A percentile compares a stretch with the other conserved stretches of the same genome.
Conservation (phyloP, 805 yeast species). For the Wickerhamiella spandovensis region DNA sequence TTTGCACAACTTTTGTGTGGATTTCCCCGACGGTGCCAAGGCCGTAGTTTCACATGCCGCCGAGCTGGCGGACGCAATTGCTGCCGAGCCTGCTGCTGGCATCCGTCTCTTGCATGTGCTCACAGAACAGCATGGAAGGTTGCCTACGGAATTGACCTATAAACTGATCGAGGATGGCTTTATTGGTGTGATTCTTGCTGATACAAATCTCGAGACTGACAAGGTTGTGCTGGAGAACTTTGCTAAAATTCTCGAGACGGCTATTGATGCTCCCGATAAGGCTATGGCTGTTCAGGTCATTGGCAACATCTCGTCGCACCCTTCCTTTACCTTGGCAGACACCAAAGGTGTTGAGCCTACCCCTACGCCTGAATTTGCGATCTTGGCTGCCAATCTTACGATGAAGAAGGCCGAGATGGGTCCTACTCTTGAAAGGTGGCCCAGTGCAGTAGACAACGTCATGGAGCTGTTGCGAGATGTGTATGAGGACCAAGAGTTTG, state of each 20-base stretch:
- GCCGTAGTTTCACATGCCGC: neutral
- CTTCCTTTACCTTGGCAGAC: neutral
- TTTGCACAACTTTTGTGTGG: slow-evolving; percentile 9
- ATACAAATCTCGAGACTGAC: slow-evolving; percentile 6
- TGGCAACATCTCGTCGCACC: slow-evolving; percentile 8
- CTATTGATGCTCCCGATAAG: neutral
- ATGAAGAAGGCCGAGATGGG: slow-evolving; percentile 4
- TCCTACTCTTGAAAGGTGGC: slow-evolving; percentile 8
- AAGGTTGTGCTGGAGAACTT: slow-evolving; percentile 5
- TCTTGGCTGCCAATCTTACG: slow-evolving; percentile 9
- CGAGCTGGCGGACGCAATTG: neutral
- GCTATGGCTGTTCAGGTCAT: slow-evolving; percentile 1
- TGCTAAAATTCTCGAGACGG: slow-evolving; percentile 1
- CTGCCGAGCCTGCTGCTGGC: neutral
- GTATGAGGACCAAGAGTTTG: slow-evolving; percentile 6
- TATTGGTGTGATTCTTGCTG: slow-evolving; percentile 8
- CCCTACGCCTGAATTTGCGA: neutral
- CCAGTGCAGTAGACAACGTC: slow-evolving; percentile 6
- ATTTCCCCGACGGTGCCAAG: slow-evolving; percentile 1
- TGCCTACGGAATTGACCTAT: neutral
- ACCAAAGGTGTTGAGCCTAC: neutral
- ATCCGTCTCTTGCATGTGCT: neutral
- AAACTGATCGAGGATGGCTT: slow-evolving; percentile 7
- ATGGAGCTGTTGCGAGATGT: slow-evolving; percentile 5
- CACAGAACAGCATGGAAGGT: neutral